Conservation (phyloP, 148 eudicot species). For the Rhododendron henanense region DNA sequence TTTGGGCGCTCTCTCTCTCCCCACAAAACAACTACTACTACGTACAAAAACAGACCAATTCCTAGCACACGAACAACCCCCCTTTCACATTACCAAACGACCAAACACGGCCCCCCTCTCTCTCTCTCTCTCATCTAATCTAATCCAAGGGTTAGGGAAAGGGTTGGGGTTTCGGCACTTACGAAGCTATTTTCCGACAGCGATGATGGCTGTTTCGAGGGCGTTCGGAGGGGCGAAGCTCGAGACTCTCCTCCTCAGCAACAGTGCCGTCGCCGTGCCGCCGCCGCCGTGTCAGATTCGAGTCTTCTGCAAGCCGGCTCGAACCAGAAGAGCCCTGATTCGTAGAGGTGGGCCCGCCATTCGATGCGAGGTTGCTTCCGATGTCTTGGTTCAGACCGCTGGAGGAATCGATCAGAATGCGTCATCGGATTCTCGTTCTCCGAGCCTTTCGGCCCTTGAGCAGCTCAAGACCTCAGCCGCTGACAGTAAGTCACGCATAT, state of each 20-base stretch:
- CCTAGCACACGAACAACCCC: neutral
- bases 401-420: conserved; percentile 13
- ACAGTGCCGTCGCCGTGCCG: conserved; percentile 17
- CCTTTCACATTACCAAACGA: neutral
- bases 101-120: neutral
- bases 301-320: conserved; percentile 24
- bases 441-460: conserved; percentile 52
- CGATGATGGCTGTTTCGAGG: conserved; percentile 71
- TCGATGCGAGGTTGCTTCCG: conserved; percentile 41
- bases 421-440: conserved; percentile 15
- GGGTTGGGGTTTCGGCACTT: neutral
- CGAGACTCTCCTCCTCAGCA: conserved; percentile 49
- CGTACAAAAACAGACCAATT: neutral
- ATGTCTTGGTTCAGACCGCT: conserved; percentile 29
- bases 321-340: conserved; percentile 9
- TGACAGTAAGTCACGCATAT: conserved; percentile 27
- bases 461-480: conserved; percentile 57
- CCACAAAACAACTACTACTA: no score
- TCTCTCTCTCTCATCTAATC: neutral
- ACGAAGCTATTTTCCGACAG: neutral
- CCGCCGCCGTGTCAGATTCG: conserved; percentile 24
- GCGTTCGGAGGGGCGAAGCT: conserved; percentile 60
- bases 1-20: no score
- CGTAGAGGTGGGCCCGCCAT: conserved; percentile 14
- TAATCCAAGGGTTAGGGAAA: neutral